These are phyloP conservation scores for Naganishia sp. DNA, from an alignment of 1,284 basidiomycete species.

Conservation along the genomic window DNA sequence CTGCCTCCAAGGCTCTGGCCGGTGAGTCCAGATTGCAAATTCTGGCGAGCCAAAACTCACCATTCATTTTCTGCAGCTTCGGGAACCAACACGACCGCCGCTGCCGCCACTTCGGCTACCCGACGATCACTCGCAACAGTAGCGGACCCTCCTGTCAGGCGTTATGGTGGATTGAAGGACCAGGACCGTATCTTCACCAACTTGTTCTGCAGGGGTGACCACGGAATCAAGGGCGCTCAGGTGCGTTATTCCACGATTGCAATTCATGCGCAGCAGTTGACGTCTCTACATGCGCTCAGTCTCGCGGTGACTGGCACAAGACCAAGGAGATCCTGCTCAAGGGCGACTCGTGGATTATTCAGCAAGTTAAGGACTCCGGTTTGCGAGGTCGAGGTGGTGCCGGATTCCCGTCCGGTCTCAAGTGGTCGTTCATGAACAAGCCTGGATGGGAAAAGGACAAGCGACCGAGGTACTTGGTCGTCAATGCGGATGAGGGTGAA, in stretches of 20 bases:
- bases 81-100: conserved; percentile 16
- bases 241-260: conserved; percentile 54
- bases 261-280: not conserved
- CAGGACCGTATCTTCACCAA: conserved; percentile 94
- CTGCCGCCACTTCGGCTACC: conserved; percentile 18
- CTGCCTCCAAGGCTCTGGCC: conserved; percentile 25
- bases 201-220: conserved; percentile 78
- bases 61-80: conserved; percentile 2
- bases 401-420: conserved; percentile 94
- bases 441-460: conserved; percentile 92
- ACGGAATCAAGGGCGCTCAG: conserved; percentile 83
- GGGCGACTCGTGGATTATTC: conserved; percentile 97
- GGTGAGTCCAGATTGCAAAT: conserved; percentile 8
- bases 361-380: conserved; percentile 93
- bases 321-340: conserved; percentile 95
- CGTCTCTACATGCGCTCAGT: conserved; percentile 54
- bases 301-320: conserved; percentile 94
- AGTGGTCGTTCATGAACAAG: conserved; percentile 98
- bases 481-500: conserved; percentile 98
- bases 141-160: conserved; percentile 71
- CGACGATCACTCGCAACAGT: conserved; percentile 67
- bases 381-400: conserved; percentile 95
- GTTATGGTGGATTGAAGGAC: conserved; percentile 87
- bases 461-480: conserved; percentile 91
- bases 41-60: not conserved